Evolutionary conservation across 2,329 filamentous ascomycete genomes (phyloP).

Genomic region (Apiospora marii): DNA sequence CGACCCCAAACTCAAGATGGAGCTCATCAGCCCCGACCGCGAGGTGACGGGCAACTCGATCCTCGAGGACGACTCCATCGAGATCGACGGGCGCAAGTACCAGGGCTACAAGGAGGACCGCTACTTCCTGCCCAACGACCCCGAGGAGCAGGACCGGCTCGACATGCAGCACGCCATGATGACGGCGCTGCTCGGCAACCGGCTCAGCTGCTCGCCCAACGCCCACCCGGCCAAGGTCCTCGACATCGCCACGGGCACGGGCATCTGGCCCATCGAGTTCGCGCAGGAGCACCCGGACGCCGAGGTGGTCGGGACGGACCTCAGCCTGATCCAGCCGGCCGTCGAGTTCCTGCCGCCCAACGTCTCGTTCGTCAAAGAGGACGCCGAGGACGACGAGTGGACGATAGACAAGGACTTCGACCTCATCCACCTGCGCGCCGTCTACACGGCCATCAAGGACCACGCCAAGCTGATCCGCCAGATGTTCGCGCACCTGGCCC

Average conservation of each 20-base stretch:
- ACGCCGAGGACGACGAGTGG: slow-evolving; percentile 1
- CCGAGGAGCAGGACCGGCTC: slow-evolving; percentile 20
- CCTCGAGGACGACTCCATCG: slow-evolving; percentile 17
- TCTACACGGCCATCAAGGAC: slow-evolving; percentile 9
- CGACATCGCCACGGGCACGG: slow-evolving; percentile 21
- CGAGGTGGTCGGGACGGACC: slow-evolving; percentile 21
- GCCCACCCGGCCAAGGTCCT: background rate
- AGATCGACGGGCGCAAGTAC: slow-evolving; percentile 21
- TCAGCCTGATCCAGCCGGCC: slow-evolving; percentile 13
- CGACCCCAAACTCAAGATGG: background rate
- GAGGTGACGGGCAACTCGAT: slow-evolving; percentile 10
- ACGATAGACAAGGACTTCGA: background rate
- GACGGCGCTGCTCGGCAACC: slow-evolving; percentile 47
- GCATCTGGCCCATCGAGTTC: slow-evolving; percentile 22
- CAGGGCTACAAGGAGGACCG: slow-evolving; percentile 22
- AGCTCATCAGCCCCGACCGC: background rate
- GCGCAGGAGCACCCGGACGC: background rate
- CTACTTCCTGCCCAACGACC: slow-evolving; percentile 24
- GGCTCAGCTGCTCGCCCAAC: slow-evolving; percentile 43
- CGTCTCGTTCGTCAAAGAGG: background rate
- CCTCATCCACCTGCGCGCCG: slow-evolving; percentile 4
- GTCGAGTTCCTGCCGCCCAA: background rate
- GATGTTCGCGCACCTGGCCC: background rate
- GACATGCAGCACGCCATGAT: slow-evolving; percentile 41
- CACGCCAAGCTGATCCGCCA: background rate